Percentiles rank a stretch among this genome's conserved stretches.
These are phyloP conservation scores for Alternaria gaisen DNA, from an alignment of 2,329 filamentous ascomycete genomes.

Conservation along the genomic window DNA sequence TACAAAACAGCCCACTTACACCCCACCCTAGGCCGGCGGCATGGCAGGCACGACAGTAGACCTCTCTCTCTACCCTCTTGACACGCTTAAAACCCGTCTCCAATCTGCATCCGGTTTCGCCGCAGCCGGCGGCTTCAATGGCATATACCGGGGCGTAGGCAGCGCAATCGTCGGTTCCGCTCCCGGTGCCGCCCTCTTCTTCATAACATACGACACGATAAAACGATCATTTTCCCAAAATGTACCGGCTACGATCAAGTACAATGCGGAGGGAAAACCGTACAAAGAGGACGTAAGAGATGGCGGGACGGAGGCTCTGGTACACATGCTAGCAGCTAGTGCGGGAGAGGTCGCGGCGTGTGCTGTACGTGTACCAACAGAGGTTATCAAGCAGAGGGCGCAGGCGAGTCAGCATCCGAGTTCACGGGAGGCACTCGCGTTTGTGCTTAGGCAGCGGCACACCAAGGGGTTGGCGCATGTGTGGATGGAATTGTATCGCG, in stretches of 20 bases:
- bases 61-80: constrained; percentile 95
- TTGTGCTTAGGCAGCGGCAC: constrained; percentile 65
- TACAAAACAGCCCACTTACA: neutral
- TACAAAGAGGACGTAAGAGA: constrained; percentile 26
- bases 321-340: constrained; percentile 85
- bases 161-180: constrained; percentile 90
- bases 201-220: constrained; percentile 87
- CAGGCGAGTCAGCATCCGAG: constrained; percentile 85
- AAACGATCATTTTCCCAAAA: constrained; percentile 53
- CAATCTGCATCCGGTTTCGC: constrained; percentile 83
- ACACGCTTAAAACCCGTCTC: constrained; percentile 97
- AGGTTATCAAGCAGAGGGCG: constrained; percentile 96
- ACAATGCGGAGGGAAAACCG: constrained; percentile 42
- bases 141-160: constrained; percentile 92
- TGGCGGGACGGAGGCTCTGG: constrained; percentile 42
- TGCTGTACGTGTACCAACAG: constrained; percentile 89
- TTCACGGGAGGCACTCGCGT: constrained; percentile 70
- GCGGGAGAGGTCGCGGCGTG: constrained; percentile 92
- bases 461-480: constrained; percentile 63
- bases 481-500: constrained; percentile 86
- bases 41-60: constrained; percentile 96
- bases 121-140: constrained; percentile 83
- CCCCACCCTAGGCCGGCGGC: constrained; percentile 72
- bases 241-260: constrained; percentile 15
- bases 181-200: constrained; percentile 95